Percentiles rank a stretch among this genome's conserved stretches.
phyloP scores from a whole-genome alignment of 257 asterid species.

The Coffea canephora region DNA sequence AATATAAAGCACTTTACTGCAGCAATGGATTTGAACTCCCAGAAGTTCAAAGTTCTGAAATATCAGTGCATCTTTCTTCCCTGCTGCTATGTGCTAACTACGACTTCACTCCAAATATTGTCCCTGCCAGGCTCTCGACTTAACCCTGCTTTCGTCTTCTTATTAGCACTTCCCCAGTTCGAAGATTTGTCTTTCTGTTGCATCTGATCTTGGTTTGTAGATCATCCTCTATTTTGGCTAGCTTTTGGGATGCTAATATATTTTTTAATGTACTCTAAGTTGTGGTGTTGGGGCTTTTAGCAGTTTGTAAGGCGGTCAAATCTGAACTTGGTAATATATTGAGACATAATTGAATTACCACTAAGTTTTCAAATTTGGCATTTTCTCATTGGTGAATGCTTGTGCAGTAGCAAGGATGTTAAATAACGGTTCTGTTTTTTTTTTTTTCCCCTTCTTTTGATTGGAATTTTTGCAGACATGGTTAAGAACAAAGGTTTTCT shows the following conservation, averaged over 20 bases:
- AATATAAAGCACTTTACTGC: background rate
- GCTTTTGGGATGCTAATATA: background rate
- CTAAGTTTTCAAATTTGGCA: background rate
- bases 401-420: background rate
- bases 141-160: background rate
- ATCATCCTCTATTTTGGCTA: background rate
- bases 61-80: background rate
- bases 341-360: background rate
- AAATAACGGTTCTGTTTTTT: constrained; percentile 12
- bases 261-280: background rate
- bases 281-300: background rate
- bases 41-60: constrained; percentile 6
- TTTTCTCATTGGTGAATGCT: background rate
- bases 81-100: background rate
- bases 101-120: background rate
- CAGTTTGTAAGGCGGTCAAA: background rate
- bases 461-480: constrained; percentile 59
- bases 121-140: background rate
- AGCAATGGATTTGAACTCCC: background rate
- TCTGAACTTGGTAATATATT: background rate
- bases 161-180: background rate
- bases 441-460: constrained; percentile 18
- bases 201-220: background rate
- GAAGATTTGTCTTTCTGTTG: background rate
- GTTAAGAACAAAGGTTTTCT: constrained; percentile 96